Evolutionary conservation across 495 filamentous ascomycete genomes (phyloP), one percentile per base, ranked within the genome.

Genomic region (Trypethelium eluteriae): DNA sequence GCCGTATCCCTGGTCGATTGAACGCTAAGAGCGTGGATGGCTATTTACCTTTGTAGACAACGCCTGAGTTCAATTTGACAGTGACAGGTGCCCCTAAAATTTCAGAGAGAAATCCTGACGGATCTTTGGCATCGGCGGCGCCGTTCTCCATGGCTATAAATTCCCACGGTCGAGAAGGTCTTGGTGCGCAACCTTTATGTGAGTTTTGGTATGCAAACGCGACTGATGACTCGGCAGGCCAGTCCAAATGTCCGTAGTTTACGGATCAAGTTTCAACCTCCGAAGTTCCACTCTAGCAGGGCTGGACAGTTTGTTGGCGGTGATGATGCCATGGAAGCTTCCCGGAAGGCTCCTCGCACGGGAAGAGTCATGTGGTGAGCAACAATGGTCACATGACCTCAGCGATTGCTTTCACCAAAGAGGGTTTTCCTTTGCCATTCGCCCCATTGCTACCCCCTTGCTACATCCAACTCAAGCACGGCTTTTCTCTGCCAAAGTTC

Each of bases 61-160:
- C 90, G 7, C 94, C 95, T 11, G 91, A 95, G 71, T 98, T 98
- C 61, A 98, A 82, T 76, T 97, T 97, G 62, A 98, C 93, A 0
- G 89, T 95, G 64, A 98, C 95, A 18, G 89, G 85, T 39, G 89
- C 88, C 35, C 93, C 92, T 74, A 95, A 94, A 74, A 98, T 96
- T 74, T 96, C 91, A 74, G 86, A 85, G 56, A 98, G 81, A 74
- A 97, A 98, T 62, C 86, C 83, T 0, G 92, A 96, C 0, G 94
- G 94, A 74, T 98, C 94, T 73, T 88, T 91, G 46, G 89, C 87
- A 73, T 92, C 89, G 34, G 74, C 76, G 71, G 77, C 74, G 44
- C 87, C 87, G 78, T 92, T 92, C 77, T 93, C 91, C 89, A 93
- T 93, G 14, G 7, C 14, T 59, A n/a, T 32, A 2, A 14, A 7